Conservation (phyloP, 257 asterid genomes). For the Capsicum rhomboideum region DNA sequence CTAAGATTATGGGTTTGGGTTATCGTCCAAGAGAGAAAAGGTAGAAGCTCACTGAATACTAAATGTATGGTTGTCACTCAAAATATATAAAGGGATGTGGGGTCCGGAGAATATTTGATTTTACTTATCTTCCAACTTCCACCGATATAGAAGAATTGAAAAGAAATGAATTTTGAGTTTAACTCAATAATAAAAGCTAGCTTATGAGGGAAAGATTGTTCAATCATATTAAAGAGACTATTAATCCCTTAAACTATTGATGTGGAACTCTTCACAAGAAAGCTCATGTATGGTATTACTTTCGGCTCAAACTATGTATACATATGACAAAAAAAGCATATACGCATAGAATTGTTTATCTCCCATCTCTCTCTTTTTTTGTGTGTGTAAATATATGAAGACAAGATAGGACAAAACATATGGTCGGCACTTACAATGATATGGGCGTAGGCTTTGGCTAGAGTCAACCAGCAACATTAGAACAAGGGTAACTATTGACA, state of each 20-base stretch:
- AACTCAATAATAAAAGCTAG: neutral
- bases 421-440: slow-evolving; percentile 35
- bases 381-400: neutral
- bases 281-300: neutral
- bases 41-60: too few relatives aligned
- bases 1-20: too few relatives aligned
- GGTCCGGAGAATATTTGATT: too few relatives aligned
- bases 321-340: neutral
- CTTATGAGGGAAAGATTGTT: neutral
- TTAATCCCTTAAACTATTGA: neutral
- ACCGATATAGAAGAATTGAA: too few relatives aligned
- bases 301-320: neutral
- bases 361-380: neutral
- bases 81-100: too few relatives aligned
- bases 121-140: too few relatives aligned
- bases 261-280: neutral
- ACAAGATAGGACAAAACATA: neutral
- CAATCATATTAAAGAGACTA: neutral
- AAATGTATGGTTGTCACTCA: too few relatives aligned
- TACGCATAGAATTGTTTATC: neutral
- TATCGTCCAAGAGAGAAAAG: too few relatives aligned
- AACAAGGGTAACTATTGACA: slow-evolving; percentile 26
- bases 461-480: slow-evolving; percentile 31
- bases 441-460: slow-evolving; percentile 45
- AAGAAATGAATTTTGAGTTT: neutral